phyloP scores from a whole-genome alignment of 805 yeast species.

The Candida ortonii region DNA sequence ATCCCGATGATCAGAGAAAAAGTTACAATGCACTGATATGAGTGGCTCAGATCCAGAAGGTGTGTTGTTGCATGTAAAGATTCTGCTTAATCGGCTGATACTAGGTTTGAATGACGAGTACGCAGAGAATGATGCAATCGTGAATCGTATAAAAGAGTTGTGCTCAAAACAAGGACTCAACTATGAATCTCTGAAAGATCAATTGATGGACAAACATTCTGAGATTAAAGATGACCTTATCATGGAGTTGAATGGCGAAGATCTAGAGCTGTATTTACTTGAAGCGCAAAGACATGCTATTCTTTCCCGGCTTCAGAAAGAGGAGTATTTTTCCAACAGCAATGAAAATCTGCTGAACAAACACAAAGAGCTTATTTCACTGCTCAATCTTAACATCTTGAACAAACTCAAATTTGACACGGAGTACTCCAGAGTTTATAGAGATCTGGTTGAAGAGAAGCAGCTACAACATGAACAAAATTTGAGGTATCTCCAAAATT shows the following conservation, averaged over 20 bases:
- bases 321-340: slow-evolving; percentile 29
- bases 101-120: slow-evolving; percentile 31
- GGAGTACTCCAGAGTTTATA: slow-evolving; percentile 18
- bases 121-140: slow-evolving; percentile 19
- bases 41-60: slow-evolving; percentile 11
- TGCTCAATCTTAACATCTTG: slow-evolving; percentile 16
- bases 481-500: slow-evolving; percentile 10
- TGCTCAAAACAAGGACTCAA: slow-evolving; percentile 10
- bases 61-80: slow-evolving; percentile 19
- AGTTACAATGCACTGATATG: neutral
- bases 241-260: slow-evolving; percentile 13
- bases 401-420: slow-evolving; percentile 20
- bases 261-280: slow-evolving; percentile 16
- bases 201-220: neutral
- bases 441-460: slow-evolving; percentile 13
- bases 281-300: slow-evolving; percentile 28
- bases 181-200: slow-evolving; percentile 6
- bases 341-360: slow-evolving; percentile 28
- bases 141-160: slow-evolving; percentile 15
- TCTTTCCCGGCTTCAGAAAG: slow-evolving; percentile 32
- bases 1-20: too few relatives aligned
- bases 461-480: slow-evolving; percentile 14
- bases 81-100: slow-evolving; percentile 27
- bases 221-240: slow-evolving; percentile 2
- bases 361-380: slow-evolving; percentile 28